These are phyloP conservation scores for Thalassiosira profunda DNA, from an alignment of 108 stramenopile species.

Conservation along the genomic window DNA sequence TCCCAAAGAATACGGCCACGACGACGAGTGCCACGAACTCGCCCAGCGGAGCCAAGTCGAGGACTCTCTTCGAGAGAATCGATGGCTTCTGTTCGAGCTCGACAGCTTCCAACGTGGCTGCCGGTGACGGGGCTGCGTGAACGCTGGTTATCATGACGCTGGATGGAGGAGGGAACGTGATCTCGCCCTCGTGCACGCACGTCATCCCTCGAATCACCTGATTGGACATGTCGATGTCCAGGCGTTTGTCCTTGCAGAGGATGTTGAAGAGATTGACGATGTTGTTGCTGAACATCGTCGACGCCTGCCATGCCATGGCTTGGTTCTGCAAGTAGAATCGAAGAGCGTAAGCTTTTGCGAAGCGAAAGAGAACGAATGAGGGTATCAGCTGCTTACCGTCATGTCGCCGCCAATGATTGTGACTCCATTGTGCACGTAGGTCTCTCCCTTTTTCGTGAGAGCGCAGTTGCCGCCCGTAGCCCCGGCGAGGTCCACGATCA, in stretches of 20 bases:
- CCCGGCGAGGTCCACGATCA: slow-evolving; percentile 93
- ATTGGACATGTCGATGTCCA: slow-evolving; percentile 66
- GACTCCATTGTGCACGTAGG: slow-evolving; percentile 61
- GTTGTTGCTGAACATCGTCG: slow-evolving; percentile 89
- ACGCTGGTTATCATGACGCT: slow-evolving; percentile 51
- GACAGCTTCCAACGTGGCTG: neutral
- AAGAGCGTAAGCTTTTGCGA: no score
- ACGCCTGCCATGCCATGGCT: slow-evolving; percentile 86
- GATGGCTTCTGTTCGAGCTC: slow-evolving; percentile 28
- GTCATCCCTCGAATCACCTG: slow-evolving; percentile 78
- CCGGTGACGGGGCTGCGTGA: neutral
- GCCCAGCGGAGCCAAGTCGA: slow-evolving; percentile 55
- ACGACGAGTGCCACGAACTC: slow-evolving; percentile 33
- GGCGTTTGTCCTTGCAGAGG: slow-evolving; percentile 54
- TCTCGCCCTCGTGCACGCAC: slow-evolving; percentile 45
- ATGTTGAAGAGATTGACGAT: slow-evolving; percentile 82
- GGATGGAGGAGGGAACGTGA: slow-evolving; percentile 78
- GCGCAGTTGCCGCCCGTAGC: slow-evolving; percentile 92
- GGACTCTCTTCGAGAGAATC: slow-evolving; percentile 52
- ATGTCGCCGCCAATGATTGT: slow-evolving; percentile 89
- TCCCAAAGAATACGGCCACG: slow-evolving; percentile 40
- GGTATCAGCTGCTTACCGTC: slow-evolving; percentile 71
- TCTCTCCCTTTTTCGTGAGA: slow-evolving; percentile 67
- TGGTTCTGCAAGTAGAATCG: no score
- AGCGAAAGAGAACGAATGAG: no score